Percentiles rank a stretch among this genome's conserved stretches.
Evolutionary conservation across 2,329 filamentous ascomycete species (phyloP).

Genomic region (Cordyceps militaris): DNA sequence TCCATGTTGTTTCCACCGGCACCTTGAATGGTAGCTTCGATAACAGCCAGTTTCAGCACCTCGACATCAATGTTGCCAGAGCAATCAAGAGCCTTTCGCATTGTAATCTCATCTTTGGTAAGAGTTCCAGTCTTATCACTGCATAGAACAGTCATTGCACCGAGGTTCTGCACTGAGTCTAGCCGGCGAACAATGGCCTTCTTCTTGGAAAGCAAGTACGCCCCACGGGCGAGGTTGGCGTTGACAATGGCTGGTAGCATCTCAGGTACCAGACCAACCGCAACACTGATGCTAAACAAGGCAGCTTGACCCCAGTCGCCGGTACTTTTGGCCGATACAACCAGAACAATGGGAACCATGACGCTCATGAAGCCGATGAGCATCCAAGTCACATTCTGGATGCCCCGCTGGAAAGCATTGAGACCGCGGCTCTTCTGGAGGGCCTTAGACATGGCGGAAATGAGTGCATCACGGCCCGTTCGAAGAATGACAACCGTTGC

Average conservation of each 20-base stretch:
- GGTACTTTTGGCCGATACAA: slow-evolving; percentile 20
- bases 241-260: slow-evolving; percentile 26
- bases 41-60: slow-evolving; percentile 22
- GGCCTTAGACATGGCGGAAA: slow-evolving; percentile 22
- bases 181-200: slow-evolving; percentile 30
- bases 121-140: slow-evolving; percentile 26
- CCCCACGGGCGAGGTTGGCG: slow-evolving; percentile 23
- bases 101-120: slow-evolving; percentile 24
- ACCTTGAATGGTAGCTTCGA: slow-evolving; percentile 22
- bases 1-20: slow-evolving; percentile 24
- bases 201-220: slow-evolving; percentile 24
- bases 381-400: slow-evolving; percentile 24
- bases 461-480: slow-evolving; percentile 20
- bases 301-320: slow-evolving; percentile 22
- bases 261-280: slow-evolving; percentile 24
- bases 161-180: slow-evolving; percentile 24
- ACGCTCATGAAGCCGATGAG: slow-evolving; percentile 23
- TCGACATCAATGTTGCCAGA: slow-evolving; percentile 15
- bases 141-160: slow-evolving; percentile 24
- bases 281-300: slow-evolving; percentile 24
- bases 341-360: slow-evolving; percentile 25
- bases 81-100: slow-evolving; percentile 20
- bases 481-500: slow-evolving; percentile 21
- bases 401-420: slow-evolving; percentile 24
- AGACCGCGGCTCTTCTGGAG: slow-evolving; percentile 18